Evolutionary conservation across 164 flowering plant species (phyloP), one percentile per base, ranked within the genome.

Genomic region (Protea cynaroides): DNA sequence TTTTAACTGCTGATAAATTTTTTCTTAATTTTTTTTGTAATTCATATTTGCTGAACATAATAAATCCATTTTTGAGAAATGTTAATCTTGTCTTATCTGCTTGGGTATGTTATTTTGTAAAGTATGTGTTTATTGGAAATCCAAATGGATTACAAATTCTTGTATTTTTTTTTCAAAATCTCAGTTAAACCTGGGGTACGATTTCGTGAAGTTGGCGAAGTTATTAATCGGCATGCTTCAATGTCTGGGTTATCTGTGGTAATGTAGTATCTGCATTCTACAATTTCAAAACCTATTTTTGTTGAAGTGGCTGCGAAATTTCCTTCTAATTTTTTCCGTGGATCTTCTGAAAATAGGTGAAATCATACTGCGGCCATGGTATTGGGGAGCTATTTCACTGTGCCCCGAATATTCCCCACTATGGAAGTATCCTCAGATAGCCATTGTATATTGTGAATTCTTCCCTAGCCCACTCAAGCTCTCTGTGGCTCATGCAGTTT

Each of bases 191-290:
- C 98, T 64, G 98, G 98, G 22, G 84, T 89, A 4, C 75, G 99
- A 63, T 94, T 87, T 70, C 89, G 99, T 68, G 99, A 94, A 76
- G 81, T 94, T 62, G 99, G 97, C 22, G 99, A 94, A 72, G 87
- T 94, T 61, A 83, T 94, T 50, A 89, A 80, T 66, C 86, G 99
- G 12, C 99, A 94, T 83, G 93, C 99, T 69, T 38, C 83, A 23
- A 91, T 94, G 97, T 80, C 95, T 10, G 96, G 95, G 36, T 76
- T 94, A 36, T 91, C 99, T 65, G 99, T 94, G 96, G 99, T 94
- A 87, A 80, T 65, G 52, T 62, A 36, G 1, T 52, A 24, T 65
- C 56, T 52, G 3, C 29, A 47, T 55, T 25, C 40, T 43, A 14
- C 21, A 36, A 21, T 67, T 23, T 12, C 11, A 4, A 4, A 24